Base-by-base conservation (phyloP, 1,284 basidiomycete species). In the Hemileia vastatrix region DNA sequence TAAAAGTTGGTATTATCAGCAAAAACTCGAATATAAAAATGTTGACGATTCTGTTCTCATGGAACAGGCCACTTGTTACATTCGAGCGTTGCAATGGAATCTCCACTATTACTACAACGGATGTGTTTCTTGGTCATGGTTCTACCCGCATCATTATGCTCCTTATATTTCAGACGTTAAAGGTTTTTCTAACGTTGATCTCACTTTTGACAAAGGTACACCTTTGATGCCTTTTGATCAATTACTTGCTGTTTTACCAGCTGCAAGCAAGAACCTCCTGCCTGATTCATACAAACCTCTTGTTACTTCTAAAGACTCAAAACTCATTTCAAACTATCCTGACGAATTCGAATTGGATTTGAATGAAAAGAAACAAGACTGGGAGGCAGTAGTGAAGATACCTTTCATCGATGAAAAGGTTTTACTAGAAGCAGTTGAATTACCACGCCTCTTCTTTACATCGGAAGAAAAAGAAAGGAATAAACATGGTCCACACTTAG, bases 331-430 rank as follows among this genome's bases (percentile, higher is more conserved):
- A 74, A 97, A 97, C 78, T 97, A 97, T 76, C 95, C 94, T 0
- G 72, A 81, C 4, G 84, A 86, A 19, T 98, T 98, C 76, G 83
- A 93, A 69, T 87, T 98, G 72, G 94, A 98, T 77, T 98, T 98
- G 94, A 98, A 98, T 73, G 94, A 95, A 67, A 98, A 98, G 79
- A 90, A 90, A 78, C 96, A 97, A 92, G 82, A 88, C 1, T 99
- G 94, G 94, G 94, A 99, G 77, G 94, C 94, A 63, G 92, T 99
- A 52, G 93, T 92, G 0, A 80, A 98, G 1, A 79, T 99, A 21
- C 93, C 95, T 0, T 99, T 98, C 79, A 97, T 99, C 67, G 90
- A 98, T 73, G 82, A 87, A 74, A 82, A 82, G 64, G 83, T 92
- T n/a, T 78, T 96, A 19, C 78, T 95, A 56, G 84, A 82, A 21